Evolutionary conservation across 106 monocot genomes (phyloP), one percentile per base, ranked within the genome.

Genomic region (Ottelia alismoides): DNA sequence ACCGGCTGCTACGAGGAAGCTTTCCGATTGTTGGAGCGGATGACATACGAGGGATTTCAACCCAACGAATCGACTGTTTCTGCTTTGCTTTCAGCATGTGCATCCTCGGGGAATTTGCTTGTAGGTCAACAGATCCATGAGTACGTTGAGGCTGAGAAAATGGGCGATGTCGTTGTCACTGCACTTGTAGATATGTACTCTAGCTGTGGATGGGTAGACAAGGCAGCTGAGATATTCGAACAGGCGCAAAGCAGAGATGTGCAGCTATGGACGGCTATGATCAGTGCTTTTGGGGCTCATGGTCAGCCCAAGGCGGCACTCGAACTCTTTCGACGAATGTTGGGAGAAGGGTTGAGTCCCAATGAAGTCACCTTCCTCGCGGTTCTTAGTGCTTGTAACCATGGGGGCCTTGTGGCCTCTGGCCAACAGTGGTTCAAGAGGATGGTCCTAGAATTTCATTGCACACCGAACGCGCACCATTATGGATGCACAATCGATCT

Each of bases 401-500:
- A 74, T 53, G 62, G 63, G 2, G 74, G 82, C 4, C 30, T 78
- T 26, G 67, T 78, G 20, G 45, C 20, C n/a, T 19, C 29, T 43
- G 78, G 55, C 45, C 68, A 66, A 49, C 53, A 67, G 10, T 70
- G 20, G 43, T 74, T 77, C 16, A 49, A 55, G 49, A 70, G 45
- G 51, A 73, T 82, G 77, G 58, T 70, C 43, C 4, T 11, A 25
- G 31, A 56, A 11, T 60, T 77, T 44, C 28, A 45, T 16, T 20
- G 73, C 3, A 22, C 31, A 22, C 78, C 75, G 1, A 30, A 44
- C n/a, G 55, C 50, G 0, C 71, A 76, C 2, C 84, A 84, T 30
- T 79, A 79, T 55, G 84, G 84, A n/a, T 72, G 78, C 24, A 0
- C 76, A 20, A 44, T 70, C n/a, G 75, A 84, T 72, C 48, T 72